A percentile compares a stretch with the other conserved stretches of the same genome.
Conservation (phyloP, 495 filamentous ascomycete genomes). For the Clavariopsis aquatica region DNA sequence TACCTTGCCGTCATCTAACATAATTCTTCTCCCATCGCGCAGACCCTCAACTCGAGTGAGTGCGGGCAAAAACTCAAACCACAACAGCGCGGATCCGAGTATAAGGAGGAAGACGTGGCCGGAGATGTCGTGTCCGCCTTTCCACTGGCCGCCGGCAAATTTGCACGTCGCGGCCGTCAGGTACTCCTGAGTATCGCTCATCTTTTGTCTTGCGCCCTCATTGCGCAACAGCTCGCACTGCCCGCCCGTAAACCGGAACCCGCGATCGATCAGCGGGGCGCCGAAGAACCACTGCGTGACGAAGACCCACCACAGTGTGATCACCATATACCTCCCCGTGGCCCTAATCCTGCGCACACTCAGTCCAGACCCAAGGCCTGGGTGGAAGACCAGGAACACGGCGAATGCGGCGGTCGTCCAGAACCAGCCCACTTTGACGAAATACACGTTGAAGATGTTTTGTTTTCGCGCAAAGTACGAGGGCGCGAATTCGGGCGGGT, state of each 20-base stretch:
- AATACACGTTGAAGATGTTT: conserved; percentile 86
- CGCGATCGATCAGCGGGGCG: conserved; percentile 80
- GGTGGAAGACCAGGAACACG: conserved; percentile 62
- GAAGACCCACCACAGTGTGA: conserved; percentile 84
- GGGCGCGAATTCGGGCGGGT: conserved; percentile 61
- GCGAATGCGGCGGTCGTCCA: conserved; percentile 78
- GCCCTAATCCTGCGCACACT: conserved; percentile 55
- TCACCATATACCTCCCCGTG: conserved; percentile 62
- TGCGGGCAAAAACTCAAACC: conserved; percentile 74
- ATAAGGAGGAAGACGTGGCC: conserved; percentile 95
- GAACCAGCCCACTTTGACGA: conserved; percentile 93
- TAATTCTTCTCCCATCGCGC: conserved; percentile 58
- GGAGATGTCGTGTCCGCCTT: conserved; percentile 87
- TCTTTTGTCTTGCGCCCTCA: conserved; percentile 41
- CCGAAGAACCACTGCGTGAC: conserved; percentile 98
- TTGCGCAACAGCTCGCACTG: conserved; percentile 55
- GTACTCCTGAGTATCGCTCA: conserved; percentile 53
- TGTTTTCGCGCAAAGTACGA: conserved; percentile 91
- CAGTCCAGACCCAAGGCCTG: conserved; percentile 47
- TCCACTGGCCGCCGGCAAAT: conserved; percentile 77
- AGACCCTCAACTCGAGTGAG: conserved; percentile 50
- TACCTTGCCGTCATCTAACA: conserved; percentile 61
- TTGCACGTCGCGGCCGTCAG: conserved; percentile 81
- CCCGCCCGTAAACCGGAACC: conserved; percentile 80
- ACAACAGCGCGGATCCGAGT: conserved; percentile 73